Conservation (phyloP, 495 filamentous ascomycete genomes). For the Thermochaetoides thermophila region DNA sequence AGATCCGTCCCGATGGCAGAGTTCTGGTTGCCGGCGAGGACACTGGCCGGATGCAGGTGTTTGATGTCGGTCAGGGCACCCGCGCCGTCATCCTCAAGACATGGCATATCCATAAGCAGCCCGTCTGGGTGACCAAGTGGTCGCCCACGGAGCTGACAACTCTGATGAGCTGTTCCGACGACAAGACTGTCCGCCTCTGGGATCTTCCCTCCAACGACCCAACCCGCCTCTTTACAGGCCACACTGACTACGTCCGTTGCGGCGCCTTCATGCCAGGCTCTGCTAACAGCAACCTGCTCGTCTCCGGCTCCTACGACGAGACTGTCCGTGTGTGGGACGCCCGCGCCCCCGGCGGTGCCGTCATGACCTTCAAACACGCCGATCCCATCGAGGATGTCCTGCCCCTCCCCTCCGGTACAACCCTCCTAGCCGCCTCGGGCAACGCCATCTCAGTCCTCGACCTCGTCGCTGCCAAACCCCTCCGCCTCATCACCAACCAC, state of each 20-base stretch:
- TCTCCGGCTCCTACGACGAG: constrained; percentile 85
- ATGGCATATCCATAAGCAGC: constrained; percentile 90
- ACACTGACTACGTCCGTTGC: constrained; percentile 79
- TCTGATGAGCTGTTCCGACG: constrained; percentile 73
- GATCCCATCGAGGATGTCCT: constrained; percentile 76
- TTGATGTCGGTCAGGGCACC: constrained; percentile 50
- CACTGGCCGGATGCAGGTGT: constrained; percentile 80
- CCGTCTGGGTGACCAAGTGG: constrained; percentile 84
- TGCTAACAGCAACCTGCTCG: constrained; percentile 56
- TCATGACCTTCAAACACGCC: constrained; percentile 85
- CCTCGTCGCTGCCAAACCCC: constrained; percentile 75
- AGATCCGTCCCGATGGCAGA: constrained; percentile 75
- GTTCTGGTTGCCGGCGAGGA: constrained; percentile 85
- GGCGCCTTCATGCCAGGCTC: constrained; percentile 76
- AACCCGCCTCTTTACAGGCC: constrained; percentile 66
- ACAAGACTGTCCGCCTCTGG: constrained; percentile 85
- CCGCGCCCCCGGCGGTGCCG: constrained; percentile 46
- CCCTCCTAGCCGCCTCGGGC: constrained; percentile 68
- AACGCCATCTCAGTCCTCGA: constrained; percentile 90
- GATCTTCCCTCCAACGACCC: constrained; percentile 71
- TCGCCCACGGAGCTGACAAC: constrained; percentile 72
- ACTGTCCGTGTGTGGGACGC: constrained; percentile 93
- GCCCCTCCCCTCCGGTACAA: constrained; percentile 72
- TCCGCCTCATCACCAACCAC: constrained; percentile 78
- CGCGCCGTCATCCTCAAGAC: constrained; percentile 88